These are phyloP conservation scores for Trametes polyzona DNA, from an alignment of 1,284 basidiomycete genomes.

Conservation along the genomic window DNA sequence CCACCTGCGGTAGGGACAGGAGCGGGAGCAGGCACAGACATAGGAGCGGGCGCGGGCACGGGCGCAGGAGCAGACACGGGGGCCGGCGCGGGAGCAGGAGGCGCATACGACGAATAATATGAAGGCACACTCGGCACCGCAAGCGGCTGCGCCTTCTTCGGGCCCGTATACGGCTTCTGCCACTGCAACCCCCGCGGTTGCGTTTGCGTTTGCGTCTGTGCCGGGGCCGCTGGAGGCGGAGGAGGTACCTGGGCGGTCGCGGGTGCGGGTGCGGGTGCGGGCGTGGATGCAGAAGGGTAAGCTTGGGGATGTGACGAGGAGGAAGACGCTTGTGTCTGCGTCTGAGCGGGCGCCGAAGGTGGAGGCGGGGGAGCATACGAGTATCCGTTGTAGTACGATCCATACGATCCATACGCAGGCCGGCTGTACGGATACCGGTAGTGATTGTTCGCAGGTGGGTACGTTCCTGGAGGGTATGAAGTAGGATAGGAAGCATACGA, in stretches of 20 bases:
- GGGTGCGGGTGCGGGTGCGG: neutral
- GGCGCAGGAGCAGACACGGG: neutral
- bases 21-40: neutral
- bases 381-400: slow-evolving; percentile 21
- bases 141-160: slow-evolving; percentile 15
- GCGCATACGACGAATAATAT: neutral
- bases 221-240: too few relatives aligned
- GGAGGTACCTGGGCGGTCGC: neutral
- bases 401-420: slow-evolving; percentile 6
- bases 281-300: neutral
- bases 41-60: neutral
- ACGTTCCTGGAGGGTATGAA: slow-evolving; percentile 3
- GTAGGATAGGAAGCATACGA: slow-evolving; percentile 17
- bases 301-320: neutral
- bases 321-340: neutral
- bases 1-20: neutral
- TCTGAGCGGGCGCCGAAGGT: neutral
- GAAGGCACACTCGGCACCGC: neutral
- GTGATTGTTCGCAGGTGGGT: slow-evolving; percentile 10
- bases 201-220: too few relatives aligned
- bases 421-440: slow-evolving; percentile 11
- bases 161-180: slow-evolving; percentile 33
- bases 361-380: slow-evolving; percentile 8
- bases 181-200: slow-evolving; percentile 26
- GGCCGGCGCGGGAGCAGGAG: neutral